Evolutionary conservation across 2,329 filamentous ascomycete genomes (phyloP), one percentile per base, ranked within the genome.

Genomic region (Cercospora sp.): DNA sequence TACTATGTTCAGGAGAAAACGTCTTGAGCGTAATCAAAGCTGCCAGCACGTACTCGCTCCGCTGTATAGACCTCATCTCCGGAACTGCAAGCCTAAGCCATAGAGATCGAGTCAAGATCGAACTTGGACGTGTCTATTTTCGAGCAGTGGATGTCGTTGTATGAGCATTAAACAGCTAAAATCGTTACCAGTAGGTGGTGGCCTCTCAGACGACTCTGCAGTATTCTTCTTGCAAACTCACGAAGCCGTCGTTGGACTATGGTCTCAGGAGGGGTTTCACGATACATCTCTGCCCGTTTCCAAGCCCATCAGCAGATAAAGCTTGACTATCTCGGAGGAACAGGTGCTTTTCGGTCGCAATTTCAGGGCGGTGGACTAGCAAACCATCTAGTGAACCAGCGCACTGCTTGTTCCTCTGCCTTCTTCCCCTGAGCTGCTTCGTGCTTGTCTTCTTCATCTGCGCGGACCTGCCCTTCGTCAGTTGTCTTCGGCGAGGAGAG

Each of bases 331-430:
- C 16, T 40, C 36, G 1, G 16, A n/a, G 10, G 6, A 23, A 23
- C 5, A 51, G 10, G 20, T 8, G 20, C 45, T 13, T 16, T 13
- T 23, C 18, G 5, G 45, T 6, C 7, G 20, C 45, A 13, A 13
- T 0, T 3, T 51, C 45, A 51, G 5, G 66, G 53, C 13, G 68
- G 53, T 23, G 66, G 66, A 26, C 64, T 67, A 5, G 67, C 62
- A 59, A 81, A 80, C 76, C 78, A 79, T 64, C 72, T 75, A 30
- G 59, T 71, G 68, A 80, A 81, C 79, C 79, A 81, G 12, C 64
- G 67, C 8, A 81, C 70, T 5, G 79, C 79, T 68, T 80, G 79
- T 30, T 71, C 75, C 69, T 80, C 79, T 5, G 79, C 79, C 68
- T 76, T 75, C 74, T 78, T 75, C 18, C 79, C 78, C 42, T 69